A percentile compares a stretch with the other conserved stretches of the same genome.
These are phyloP conservation scores for Mycena galopus DNA, from an alignment of 768 basidiomycete genomes.

Conservation along the genomic window DNA sequence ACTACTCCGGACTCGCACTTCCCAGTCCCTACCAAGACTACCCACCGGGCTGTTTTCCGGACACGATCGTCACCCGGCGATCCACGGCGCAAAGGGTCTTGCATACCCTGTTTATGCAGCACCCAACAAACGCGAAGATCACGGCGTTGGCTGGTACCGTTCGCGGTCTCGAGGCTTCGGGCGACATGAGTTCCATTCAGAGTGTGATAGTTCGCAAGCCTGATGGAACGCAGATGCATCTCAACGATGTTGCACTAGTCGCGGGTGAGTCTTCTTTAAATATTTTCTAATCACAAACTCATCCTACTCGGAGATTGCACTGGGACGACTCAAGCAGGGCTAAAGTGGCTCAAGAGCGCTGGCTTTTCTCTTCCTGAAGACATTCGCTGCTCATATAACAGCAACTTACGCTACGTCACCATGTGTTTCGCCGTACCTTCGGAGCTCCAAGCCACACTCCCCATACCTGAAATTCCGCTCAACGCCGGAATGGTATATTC, in stretches of 20 bases:
- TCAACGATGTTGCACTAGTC: conserved; percentile 29
- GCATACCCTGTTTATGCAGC: conserved; percentile 8
- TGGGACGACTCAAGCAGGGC: conserved; percentile 10
- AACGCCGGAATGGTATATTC: background rate
- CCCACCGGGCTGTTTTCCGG: conserved; percentile 19
- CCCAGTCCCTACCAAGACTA: conserved; percentile 20
- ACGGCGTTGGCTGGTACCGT: conserved; percentile 19
- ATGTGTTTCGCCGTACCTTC: background rate
- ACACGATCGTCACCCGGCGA: conserved; percentile 34
- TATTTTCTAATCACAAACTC: conserved; percentile 24
- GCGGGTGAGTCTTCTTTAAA: conserved; percentile 15
- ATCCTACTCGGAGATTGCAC: no score
- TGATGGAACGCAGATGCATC: no score
- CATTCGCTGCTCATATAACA: conserved; percentile 4
- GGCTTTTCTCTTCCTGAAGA: conserved; percentile 2
- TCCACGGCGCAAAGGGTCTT: conserved; percentile 39
- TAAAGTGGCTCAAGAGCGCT: conserved; percentile 5
- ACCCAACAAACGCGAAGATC: background rate
- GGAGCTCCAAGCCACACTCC: conserved; percentile 12
- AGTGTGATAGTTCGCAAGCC: conserved; percentile 28
- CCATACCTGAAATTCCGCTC: background rate
- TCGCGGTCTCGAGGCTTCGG: background rate
- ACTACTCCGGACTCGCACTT: conserved; percentile 31
- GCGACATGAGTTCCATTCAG: conserved; percentile 5
- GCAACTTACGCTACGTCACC: background rate